Conservation (phyloP, 1,139 yeast genomes). For the Pichia sp. region DNA sequence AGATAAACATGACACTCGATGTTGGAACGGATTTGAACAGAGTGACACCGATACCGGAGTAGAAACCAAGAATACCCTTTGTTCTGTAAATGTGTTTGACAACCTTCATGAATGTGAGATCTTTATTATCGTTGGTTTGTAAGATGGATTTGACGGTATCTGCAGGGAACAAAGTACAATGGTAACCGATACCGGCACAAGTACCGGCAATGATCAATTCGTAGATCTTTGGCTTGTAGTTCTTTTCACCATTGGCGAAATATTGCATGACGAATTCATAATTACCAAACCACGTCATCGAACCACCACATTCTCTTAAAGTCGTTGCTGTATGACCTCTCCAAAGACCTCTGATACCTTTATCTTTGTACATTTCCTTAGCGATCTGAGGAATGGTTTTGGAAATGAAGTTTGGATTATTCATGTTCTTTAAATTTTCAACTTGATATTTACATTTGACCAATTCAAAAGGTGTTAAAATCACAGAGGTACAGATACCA, state of each 20-base stretch:
- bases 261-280: conserved; percentile 57
- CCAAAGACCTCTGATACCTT: conserved; percentile 74
- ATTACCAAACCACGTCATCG: conserved; percentile 93
- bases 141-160: conserved; percentile 88
- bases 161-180: conserved; percentile 79
- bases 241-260: conserved; percentile 33
- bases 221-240: conserved; percentile 38
- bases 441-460: conserved; percentile 90
- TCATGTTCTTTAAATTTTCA: conserved; percentile 41
- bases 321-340: conserved; percentile 85
- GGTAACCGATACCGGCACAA: conserved; percentile 79
- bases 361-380: conserved; percentile 39
- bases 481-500: conserved; percentile 80
- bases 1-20: conserved; percentile 80
- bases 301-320: conserved; percentile 82
- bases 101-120: conserved; percentile 33
- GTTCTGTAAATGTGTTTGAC: conserved; percentile 39
- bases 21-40: conserved; percentile 84
- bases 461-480: conserved; percentile 86
- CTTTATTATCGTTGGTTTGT: conserved; percentile 51
- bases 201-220: conserved; percentile 80
- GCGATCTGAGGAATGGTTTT: conserved; percentile 36
- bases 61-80: conserved; percentile 67
- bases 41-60: conserved; percentile 85
- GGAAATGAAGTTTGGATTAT: conserved; percentile 13